phyloP scores from a whole-genome alignment of 1,139 yeast genomes.

The Ogataea hybrid region DNA sequence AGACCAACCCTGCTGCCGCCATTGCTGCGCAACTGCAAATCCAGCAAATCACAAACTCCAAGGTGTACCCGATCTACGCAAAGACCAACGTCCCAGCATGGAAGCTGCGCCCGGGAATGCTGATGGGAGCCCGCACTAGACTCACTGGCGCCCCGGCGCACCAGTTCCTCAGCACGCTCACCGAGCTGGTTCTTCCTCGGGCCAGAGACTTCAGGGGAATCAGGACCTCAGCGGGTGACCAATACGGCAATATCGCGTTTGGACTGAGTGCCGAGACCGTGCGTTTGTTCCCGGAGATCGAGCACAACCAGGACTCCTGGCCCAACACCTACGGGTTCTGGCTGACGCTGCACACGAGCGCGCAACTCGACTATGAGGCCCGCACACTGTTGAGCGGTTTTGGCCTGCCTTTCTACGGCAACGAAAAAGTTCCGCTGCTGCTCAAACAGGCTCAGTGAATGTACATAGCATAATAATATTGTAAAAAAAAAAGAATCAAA shows the following conservation, averaged over 20 bases:
- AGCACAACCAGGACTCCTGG: slow-evolving; percentile 86
- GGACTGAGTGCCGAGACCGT: slow-evolving; percentile 80
- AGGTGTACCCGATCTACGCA: slow-evolving; percentile 72
- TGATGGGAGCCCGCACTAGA: slow-evolving; percentile 87
- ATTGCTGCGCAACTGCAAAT: slow-evolving; percentile 78
- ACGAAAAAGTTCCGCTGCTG: slow-evolving; percentile 39
- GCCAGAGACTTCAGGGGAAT: slow-evolving; percentile 86
- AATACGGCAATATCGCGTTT: slow-evolving; percentile 80
- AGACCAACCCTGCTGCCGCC: slow-evolving; percentile 69
- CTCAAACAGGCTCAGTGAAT: slow-evolving; percentile 21
- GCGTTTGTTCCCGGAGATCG: slow-evolving; percentile 88
- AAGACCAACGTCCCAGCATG: slow-evolving; percentile 81
- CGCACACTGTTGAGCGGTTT: slow-evolving; percentile 77
- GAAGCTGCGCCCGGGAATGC: slow-evolving; percentile 85
- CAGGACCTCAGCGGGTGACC: slow-evolving; percentile 74
- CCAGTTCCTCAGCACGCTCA: slow-evolving; percentile 80
- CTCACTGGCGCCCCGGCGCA: slow-evolving; percentile 79
- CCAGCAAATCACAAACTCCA: slow-evolving; percentile 90
- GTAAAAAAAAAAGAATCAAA: not conserved
- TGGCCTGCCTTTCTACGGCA: slow-evolving; percentile 75
- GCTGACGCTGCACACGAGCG: slow-evolving; percentile 81
- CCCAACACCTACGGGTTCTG: slow-evolving; percentile 86
- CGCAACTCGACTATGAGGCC: slow-evolving; percentile 92
- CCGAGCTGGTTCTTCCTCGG: slow-evolving; percentile 92
- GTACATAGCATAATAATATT: slow-evolving; percentile 5